phyloP scores from a whole-genome alignment of 2,329 filamentous ascomycete species.

The Colletotrichum plurivorum region DNA sequence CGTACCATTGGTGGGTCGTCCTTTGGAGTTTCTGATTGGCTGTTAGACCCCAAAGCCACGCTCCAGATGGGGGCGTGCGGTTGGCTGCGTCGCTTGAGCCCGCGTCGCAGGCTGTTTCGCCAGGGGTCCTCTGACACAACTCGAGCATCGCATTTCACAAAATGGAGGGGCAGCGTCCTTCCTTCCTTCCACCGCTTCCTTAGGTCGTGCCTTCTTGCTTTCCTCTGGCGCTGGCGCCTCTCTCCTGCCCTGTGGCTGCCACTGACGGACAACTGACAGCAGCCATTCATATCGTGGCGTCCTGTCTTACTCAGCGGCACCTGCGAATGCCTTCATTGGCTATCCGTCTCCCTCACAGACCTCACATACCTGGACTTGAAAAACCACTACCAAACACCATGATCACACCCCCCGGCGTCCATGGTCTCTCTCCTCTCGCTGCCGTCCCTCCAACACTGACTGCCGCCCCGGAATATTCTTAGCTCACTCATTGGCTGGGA shows the following conservation, averaged over 20 bases:
- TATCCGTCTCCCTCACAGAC: background rate
- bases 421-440: background rate
- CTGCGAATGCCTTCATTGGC: constrained; percentile 15
- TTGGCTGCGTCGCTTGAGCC: constrained; percentile 36
- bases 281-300: background rate
- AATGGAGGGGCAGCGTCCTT: background rate
- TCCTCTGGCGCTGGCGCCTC: background rate
- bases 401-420: constrained; percentile 11
- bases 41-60: background rate
- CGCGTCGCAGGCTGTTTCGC: constrained; percentile 55
- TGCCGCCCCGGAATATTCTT: constrained; percentile 26
- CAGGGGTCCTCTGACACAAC: constrained; percentile 53
- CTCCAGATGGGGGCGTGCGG: constrained; percentile 34
- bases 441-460: constrained; percentile 1
- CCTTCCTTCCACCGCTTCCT: background rate
- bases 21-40: constrained; percentile 25
- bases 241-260: background rate
- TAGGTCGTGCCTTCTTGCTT: background rate
- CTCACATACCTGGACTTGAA: background rate
- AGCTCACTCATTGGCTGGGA: constrained; percentile 24
- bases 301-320: constrained; percentile 11
- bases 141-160: constrained; percentile 44
- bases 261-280: background rate
- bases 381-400: constrained; percentile 3
- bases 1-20: constrained; percentile 13